A percentile compares a stretch with the other conserved stretches of the same genome.
phyloP scores from a whole-genome alignment of 306 rosid genomes.

The Rosa chinensis region DNA sequence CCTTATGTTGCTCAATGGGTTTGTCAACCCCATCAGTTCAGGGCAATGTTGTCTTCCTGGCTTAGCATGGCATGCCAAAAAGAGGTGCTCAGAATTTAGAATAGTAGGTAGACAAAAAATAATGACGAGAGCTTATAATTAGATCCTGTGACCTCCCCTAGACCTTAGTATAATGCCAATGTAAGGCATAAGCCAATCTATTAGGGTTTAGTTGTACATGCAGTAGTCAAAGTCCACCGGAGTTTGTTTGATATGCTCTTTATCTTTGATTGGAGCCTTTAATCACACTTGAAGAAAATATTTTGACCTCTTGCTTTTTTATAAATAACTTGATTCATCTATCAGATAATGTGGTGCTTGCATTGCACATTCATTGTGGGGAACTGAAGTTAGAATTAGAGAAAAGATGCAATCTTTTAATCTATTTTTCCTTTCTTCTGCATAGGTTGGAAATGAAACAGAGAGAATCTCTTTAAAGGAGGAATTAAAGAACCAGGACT shows the following conservation, averaged over 20 bases:
- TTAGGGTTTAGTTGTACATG: not conserved
- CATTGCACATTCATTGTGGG: not conserved
- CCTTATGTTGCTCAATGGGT: not conserved
- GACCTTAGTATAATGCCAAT: not conserved
- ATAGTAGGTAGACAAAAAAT: not conserved
- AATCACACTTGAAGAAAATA: not conserved
- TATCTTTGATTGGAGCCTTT: not conserved
- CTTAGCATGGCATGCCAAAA: not conserved
- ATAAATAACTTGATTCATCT: not conserved
- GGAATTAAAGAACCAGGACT: not conserved
- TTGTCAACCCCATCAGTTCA: not conserved
- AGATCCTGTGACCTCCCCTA: not conserved
- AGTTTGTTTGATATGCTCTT: not conserved
- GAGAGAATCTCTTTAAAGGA: not conserved
- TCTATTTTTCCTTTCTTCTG: not conserved
- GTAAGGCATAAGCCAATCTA: not conserved
- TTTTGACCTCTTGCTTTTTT: not conserved
- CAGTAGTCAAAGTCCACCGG: not conserved
- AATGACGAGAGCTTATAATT: not conserved
- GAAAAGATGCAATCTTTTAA: not conserved
- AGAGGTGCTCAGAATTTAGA: too few species aligned
- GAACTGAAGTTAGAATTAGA: not conserved
- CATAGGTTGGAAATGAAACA: not conserved
- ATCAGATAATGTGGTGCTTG: not conserved
- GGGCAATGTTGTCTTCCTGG: not conserved